Conservation (phyloP, 176 grass and related monocot genomes). For the Aegilops tauschii region DNA sequence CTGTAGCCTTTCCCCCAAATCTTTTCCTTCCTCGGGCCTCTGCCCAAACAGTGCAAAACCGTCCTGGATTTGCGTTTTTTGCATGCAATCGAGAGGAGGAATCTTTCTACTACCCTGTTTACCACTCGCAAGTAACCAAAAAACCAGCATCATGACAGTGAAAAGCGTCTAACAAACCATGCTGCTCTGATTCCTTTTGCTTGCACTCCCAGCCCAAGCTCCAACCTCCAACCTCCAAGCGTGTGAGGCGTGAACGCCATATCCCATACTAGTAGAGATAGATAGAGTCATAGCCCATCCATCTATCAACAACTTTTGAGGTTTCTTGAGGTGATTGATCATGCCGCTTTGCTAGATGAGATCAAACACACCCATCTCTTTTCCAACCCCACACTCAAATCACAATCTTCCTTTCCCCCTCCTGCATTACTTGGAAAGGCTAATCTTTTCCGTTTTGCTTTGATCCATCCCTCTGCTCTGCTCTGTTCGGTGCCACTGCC, state of each 20-base stretch:
- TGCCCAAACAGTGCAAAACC: neutral
- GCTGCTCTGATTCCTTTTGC: neutral
- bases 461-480: neutral
- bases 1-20: neutral
- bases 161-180: neutral
- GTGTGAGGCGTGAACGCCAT: neutral
- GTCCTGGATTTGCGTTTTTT: constrained; percentile 5
- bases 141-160: neutral
- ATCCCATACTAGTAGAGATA: too few species aligned
- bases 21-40: neutral
- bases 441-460: neutral
- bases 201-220: neutral
- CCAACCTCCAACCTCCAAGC: neutral
- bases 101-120: constrained; percentile 15
- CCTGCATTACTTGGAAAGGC: constrained; percentile 1
- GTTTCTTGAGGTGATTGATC: neutral
- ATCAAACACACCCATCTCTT: neutral
- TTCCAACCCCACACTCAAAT: neutral
- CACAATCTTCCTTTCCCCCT: neutral
- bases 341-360: constrained; percentile 30
- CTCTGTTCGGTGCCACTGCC: constrained; percentile 8
- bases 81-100: neutral
- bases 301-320: neutral
- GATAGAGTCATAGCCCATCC: too few species aligned
- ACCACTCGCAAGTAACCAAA: neutral